Percentiles rank a stretch among this genome's conserved stretches.
Evolutionary conservation across 345 rosid species (phyloP).

Genomic region (Euphorbia peplus): DNA sequence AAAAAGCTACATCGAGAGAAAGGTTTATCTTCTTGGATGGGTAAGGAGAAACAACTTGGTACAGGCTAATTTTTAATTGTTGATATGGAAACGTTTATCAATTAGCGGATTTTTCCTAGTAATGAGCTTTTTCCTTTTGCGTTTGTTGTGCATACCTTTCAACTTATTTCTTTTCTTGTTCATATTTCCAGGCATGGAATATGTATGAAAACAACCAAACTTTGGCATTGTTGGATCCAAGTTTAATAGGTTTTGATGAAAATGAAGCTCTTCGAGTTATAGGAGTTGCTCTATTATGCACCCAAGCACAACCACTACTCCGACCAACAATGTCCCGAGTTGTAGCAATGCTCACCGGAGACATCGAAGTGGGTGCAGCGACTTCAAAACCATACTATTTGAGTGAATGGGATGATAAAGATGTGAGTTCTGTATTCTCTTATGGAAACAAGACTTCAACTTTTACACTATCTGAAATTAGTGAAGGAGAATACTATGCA

Average conservation of each 20-base stretch:
- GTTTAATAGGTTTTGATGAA: conserved; percentile 17
- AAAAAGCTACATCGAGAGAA: conserved; percentile 17
- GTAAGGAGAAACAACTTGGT: conserved; percentile 12
- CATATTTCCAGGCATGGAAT: conserved; percentile 16
- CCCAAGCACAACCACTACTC: conserved; percentile 29
- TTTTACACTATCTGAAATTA: not conserved
- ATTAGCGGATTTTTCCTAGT: not conserved
- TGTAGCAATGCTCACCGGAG: conserved; percentile 33
- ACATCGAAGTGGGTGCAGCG: conserved; percentile 25
- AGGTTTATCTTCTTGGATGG: conserved; percentile 25
- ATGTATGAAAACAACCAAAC: conserved; percentile 24
- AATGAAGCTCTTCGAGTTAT: conserved; percentile 28
- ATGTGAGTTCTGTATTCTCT: conserved; percentile 5
- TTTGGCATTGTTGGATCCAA: conserved; percentile 25
- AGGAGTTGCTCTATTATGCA: conserved; percentile 35
- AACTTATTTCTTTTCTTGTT: not conserved
- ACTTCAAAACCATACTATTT: conserved; percentile 32
- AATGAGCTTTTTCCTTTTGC: not conserved
- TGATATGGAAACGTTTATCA: not conserved
- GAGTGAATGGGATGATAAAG: conserved; percentile 28
- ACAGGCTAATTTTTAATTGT: not conserved
- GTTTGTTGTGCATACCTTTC: too few species aligned
- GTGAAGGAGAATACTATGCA: not conserved
- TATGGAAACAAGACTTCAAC: conserved; percentile 4
- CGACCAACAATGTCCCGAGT: conserved; percentile 38